phyloP scores from a whole-genome alignment of 495 filamentous ascomycete species.

The Clavariopsis aquatica region DNA sequence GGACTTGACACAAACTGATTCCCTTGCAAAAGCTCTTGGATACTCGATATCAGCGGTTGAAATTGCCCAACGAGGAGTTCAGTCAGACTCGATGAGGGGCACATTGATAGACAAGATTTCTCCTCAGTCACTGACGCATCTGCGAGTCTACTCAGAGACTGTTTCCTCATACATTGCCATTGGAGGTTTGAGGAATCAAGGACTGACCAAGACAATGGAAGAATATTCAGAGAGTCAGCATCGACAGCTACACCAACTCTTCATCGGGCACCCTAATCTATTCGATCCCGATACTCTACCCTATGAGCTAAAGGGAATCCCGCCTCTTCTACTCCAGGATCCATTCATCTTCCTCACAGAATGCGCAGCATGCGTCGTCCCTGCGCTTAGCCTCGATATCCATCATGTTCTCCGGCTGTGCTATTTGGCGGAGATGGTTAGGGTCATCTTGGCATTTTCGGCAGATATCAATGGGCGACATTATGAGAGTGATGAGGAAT shows the following conservation, averaged over 20 bases:
- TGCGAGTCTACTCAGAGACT: constrained; percentile 90
- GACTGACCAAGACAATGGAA: constrained; percentile 59
- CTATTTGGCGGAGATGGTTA: constrained; percentile 88
- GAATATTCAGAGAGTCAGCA: constrained; percentile 72
- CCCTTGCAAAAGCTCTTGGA: constrained; percentile 72
- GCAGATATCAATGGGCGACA: constrained; percentile 1
- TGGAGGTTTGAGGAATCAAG: constrained; percentile 62
- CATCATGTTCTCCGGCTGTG: constrained; percentile 84
- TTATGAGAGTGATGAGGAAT: background rate
- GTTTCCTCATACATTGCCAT: constrained; percentile 80
- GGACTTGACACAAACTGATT: constrained; percentile 64
- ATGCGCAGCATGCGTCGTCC: constrained; percentile 67
- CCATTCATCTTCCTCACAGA: constrained; percentile 85
- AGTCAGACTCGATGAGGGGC: constrained; percentile 65
- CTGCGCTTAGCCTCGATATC: constrained; percentile 72
- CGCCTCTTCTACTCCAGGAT: constrained; percentile 74
- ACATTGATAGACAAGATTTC: constrained; percentile 85
- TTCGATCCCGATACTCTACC: constrained; percentile 41
- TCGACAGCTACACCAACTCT: constrained; percentile 75
- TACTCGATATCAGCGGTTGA: constrained; percentile 89
- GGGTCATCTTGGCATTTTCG: constrained; percentile 59
- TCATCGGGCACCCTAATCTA: constrained; percentile 51
- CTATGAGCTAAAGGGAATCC: constrained; percentile 54
- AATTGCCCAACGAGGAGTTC: constrained; percentile 86
- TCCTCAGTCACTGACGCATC: constrained; percentile 75